These are phyloP conservation scores for Fulvia fulva DNA, from an alignment of 2,329 filamentous ascomycete genomes.

Conservation along the genomic window DNA sequence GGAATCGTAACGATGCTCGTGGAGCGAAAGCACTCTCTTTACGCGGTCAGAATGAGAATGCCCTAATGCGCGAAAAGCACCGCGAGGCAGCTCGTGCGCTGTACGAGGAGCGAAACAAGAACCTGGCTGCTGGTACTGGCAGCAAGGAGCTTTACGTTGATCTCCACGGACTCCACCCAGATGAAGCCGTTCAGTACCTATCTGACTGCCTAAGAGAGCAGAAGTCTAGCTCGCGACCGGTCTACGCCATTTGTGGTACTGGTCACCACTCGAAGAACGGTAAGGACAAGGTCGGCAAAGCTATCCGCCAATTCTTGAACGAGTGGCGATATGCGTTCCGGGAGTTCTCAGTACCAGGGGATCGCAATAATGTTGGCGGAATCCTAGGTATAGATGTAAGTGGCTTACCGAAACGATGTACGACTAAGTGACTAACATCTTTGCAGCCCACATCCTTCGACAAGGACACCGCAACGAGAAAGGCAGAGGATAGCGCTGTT, in stretches of 20 bases:
- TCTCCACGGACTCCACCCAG: conserved; percentile 94
- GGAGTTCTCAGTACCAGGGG: conserved; percentile 95
- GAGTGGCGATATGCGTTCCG: conserved; percentile 95
- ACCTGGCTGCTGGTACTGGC: conserved; percentile 43
- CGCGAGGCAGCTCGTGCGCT: conserved; percentile 86
- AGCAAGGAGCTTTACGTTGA: conserved; percentile 83
- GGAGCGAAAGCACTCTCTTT: conserved; percentile 93
- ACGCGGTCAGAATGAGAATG: conserved; percentile 92
- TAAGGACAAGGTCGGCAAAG: conserved; percentile 97
- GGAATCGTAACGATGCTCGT: conserved; percentile 95
- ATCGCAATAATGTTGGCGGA: conserved; percentile 73
- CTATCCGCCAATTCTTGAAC: conserved; percentile 82
- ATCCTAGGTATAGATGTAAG: conserved; percentile 54
- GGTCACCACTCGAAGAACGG: conserved; percentile 98
- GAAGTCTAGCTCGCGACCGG: conserved; percentile 62
- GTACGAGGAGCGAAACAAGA: conserved; percentile 89
- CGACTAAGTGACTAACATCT: neutral
- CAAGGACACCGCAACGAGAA: conserved; percentile 33
- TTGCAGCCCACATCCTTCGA: conserved; percentile 56
- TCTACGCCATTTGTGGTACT: conserved; percentile 95
- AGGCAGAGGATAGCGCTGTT: conserved; percentile 36
- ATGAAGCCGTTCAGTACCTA: conserved; percentile 93
- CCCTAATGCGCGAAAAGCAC: conserved; percentile 94
- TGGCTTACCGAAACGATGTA: neutral
- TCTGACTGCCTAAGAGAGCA: conserved; percentile 85